Conservation (phyloP, 495 filamentous ascomycete species). For the Sporormia fimetaria region DNA sequence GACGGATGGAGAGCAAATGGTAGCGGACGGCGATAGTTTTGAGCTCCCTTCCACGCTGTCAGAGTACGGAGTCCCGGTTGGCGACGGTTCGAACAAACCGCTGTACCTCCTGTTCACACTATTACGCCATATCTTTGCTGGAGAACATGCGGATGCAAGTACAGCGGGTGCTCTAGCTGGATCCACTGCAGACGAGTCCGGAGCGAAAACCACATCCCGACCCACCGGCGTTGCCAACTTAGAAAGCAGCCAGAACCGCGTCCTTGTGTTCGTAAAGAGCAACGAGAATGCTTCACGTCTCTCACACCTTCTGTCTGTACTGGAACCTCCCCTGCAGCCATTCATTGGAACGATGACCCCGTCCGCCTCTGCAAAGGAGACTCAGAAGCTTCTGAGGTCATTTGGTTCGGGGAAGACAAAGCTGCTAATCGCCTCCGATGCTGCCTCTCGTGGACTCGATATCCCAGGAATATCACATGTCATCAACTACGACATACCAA, state of each 20-base stretch:
- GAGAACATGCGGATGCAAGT: conserved; percentile 21
- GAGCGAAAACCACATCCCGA: neutral
- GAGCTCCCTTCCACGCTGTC: conserved; percentile 56
- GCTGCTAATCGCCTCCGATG: conserved; percentile 80
- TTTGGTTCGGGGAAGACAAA: conserved; percentile 54
- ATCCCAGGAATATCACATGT: conserved; percentile 67
- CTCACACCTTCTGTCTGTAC: conserved; percentile 57
- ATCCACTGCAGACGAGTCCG: conserved; percentile 7
- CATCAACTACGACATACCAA: conserved; percentile 88
- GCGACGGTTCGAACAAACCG: conserved; percentile 68
- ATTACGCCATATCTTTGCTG: conserved; percentile 24
- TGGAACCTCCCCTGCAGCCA: conserved; percentile 47
- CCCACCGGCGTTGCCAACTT: neutral
- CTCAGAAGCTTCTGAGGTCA: conserved; percentile 49
- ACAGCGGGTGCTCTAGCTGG: too few relatives aligned
- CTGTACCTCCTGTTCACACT: conserved; percentile 60
- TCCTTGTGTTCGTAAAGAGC: conserved; percentile 78
- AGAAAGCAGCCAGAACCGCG: conserved; percentile 24
- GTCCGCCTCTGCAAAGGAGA: conserved; percentile 54
- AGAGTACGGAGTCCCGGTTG: conserved; percentile 65
- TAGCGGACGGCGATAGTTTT: conserved; percentile 33
- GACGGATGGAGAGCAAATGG: conserved; percentile 29
- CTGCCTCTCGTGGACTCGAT: conserved; percentile 88
- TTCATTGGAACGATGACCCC: conserved; percentile 61
- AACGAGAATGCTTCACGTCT: conserved; percentile 77